A percentile compares a stretch with the other conserved stretches of the same genome.
phyloP scores from a whole-genome alignment of 2,329 filamentous ascomycete species.

The Aspergillus ustus region DNA sequence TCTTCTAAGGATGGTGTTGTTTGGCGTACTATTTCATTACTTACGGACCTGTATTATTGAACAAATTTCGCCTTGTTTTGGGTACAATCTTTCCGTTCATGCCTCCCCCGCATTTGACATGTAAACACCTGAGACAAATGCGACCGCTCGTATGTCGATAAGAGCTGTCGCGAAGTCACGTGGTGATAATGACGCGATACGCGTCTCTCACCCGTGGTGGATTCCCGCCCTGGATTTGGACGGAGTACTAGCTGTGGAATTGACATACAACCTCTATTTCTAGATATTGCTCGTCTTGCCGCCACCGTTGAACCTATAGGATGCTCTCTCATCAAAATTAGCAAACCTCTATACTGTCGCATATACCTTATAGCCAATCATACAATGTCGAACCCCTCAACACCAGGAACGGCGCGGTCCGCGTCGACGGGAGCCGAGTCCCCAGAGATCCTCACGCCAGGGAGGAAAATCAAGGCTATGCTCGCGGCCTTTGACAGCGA shows the following conservation, averaged over 20 bases:
- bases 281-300: not conserved
- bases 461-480: slow-evolving; percentile 55
- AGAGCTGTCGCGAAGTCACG: not conserved
- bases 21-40: slow-evolving; percentile 20
- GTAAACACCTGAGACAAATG: not conserved
- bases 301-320: not conserved
- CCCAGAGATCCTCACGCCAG: slow-evolving; percentile 47
- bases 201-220: not conserved
- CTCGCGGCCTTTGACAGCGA: slow-evolving; percentile 55
- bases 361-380: not conserved
- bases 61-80: slow-evolving; percentile 6
- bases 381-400: slow-evolving; percentile 39
- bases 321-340: slow-evolving; percentile 7
- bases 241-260: slow-evolving; percentile 4
- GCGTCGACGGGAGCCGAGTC: slow-evolving; percentile 34
- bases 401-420: slow-evolving; percentile 40
- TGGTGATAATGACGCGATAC: not conserved
- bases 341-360: not conserved
- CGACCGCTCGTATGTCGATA: not conserved
- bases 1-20: slow-evolving; percentile 20
- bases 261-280: not conserved
- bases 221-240: slow-evolving; percentile 9
- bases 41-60: slow-evolving; percentile 22
- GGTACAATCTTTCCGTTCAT: not conserved
- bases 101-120: not conserved